Evolutionary conservation across 2,329 filamentous ascomycete species (phyloP).

Genomic region (Ophiosphaerella herpotricha): DNA sequence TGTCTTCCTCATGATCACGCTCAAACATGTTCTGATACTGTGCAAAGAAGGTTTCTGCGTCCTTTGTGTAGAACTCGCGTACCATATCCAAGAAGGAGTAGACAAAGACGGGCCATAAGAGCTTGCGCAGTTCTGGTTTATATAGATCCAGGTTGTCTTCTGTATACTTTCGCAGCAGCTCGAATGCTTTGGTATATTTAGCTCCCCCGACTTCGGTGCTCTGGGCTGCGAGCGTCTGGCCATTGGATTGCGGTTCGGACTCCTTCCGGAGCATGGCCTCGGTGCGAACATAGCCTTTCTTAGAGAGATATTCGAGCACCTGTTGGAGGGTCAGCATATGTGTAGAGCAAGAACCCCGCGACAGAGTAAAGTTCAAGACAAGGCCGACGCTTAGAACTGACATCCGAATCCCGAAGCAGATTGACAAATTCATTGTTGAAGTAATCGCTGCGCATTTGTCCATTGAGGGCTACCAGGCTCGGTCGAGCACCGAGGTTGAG

Average conservation of each 20-base stretch:
- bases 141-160: slow-evolving; percentile 93
- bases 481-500: not conserved
- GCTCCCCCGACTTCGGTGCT: slow-evolving; percentile 72
- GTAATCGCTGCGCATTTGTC: not conserved
- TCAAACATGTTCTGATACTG: slow-evolving; percentile 73
- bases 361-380: not conserved
- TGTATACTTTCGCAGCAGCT: slow-evolving; percentile 77
- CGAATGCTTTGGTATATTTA: slow-evolving; percentile 77
- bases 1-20: slow-evolving; percentile 76
- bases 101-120: slow-evolving; percentile 92
- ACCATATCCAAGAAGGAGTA: slow-evolving; percentile 88
- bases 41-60: slow-evolving; percentile 75
- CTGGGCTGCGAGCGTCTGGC: slow-evolving; percentile 69
- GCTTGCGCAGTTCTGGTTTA: slow-evolving; percentile 82
- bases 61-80: slow-evolving; percentile 69
- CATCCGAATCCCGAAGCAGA: not conserved
- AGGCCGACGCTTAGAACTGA: not conserved
- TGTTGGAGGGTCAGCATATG: slow-evolving; percentile 37
- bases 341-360: not conserved
- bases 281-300: slow-evolving; percentile 91
- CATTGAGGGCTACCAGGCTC: not conserved
- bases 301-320: slow-evolving; percentile 93
- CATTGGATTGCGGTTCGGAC: slow-evolving; percentile 82
- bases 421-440: not conserved
- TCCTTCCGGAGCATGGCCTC: slow-evolving; percentile 92